Percentiles rank a stretch among this genome's conserved stretches.
phyloP scores from a whole-genome alignment of 441 rosid species.

The Bocquillonia castaneifolia region DNA sequence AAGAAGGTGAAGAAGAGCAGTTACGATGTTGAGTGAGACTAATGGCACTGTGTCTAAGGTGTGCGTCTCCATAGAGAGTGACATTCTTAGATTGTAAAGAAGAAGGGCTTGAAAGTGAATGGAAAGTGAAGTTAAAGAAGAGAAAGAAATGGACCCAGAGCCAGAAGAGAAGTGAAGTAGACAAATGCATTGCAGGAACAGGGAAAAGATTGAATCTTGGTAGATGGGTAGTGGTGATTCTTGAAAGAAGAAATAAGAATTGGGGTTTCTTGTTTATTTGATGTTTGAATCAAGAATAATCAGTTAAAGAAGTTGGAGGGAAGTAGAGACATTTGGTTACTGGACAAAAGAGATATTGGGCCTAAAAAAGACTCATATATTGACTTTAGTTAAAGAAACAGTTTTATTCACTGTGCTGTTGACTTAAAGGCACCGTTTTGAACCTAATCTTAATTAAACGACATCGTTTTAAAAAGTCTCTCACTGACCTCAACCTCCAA shows the following conservation, averaged over 20 bases:
- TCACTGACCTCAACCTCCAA: background rate
- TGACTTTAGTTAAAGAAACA: background rate
- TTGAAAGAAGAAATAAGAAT: background rate
- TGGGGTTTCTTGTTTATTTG: slow-evolving; percentile 2
- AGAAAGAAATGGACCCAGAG: slow-evolving; percentile 34
- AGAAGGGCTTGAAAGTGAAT: slow-evolving; percentile 32
- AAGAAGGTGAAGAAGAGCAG: slow-evolving; percentile 32
- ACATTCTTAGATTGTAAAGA: slow-evolving; percentile 40
- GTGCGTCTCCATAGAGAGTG: slow-evolving; percentile 67
- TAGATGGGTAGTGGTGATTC: background rate
- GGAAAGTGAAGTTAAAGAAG: slow-evolving; percentile 29
- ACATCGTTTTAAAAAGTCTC: background rate
- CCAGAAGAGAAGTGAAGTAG: slow-evolving; percentile 23
- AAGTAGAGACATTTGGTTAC: background rate
- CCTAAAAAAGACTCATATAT: background rate
- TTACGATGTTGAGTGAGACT: slow-evolving; percentile 57
- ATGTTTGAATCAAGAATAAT: background rate
- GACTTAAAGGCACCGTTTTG: background rate
- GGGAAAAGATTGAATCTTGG: slow-evolving; percentile 14
- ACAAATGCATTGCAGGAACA: slow-evolving; percentile 26
- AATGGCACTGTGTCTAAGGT: slow-evolving; percentile 42
- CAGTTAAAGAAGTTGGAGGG: slow-evolving; percentile 12
- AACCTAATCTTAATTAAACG: background rate
- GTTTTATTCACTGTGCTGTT: background rate
- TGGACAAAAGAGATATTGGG: background rate